A percentile compares a stretch with the other conserved stretches of the same genome.
Conservation (phyloP, 345 rosid genomes). For the Salix brachista region DNA sequence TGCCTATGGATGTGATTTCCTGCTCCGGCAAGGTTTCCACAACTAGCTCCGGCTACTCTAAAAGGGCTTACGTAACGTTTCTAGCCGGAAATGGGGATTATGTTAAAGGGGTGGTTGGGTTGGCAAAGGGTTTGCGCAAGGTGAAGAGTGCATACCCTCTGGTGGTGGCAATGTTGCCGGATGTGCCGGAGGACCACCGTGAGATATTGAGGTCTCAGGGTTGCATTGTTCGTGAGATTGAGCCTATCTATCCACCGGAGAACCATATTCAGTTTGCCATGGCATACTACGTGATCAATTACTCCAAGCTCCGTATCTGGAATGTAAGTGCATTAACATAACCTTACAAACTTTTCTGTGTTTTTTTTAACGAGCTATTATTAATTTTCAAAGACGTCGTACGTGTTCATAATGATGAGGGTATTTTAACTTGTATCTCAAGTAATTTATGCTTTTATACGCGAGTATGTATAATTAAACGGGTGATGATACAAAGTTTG, state of each 20-base stretch:
- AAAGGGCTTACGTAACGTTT: slow-evolving; percentile 39
- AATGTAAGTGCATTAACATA: not conserved
- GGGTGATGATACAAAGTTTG: too few relatives aligned
- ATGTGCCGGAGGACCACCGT: slow-evolving; percentile 24
- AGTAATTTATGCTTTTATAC: too few relatives aligned
- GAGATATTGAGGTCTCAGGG: slow-evolving; percentile 19
- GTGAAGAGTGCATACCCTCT: slow-evolving; percentile 26
- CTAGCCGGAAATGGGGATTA: slow-evolving; percentile 23
- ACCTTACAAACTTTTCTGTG: not conserved
- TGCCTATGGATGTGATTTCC: slow-evolving; percentile 21
- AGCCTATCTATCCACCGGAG: slow-evolving; percentile 26
- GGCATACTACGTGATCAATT: slow-evolving; percentile 28
- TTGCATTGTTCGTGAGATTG: slow-evolving; percentile 20
- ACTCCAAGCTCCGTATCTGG: slow-evolving; percentile 26
- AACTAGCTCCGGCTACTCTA: slow-evolving; percentile 18
- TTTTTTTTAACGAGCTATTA: too few relatives aligned
- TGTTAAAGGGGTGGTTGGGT: slow-evolving; percentile 23
- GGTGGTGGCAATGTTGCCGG: slow-evolving; percentile 20
- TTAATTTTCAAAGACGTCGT: too few relatives aligned
- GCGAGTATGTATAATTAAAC: too few relatives aligned
- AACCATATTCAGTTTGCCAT: slow-evolving; percentile 24
- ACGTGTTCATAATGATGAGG: too few relatives aligned
- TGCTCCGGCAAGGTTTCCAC: slow-evolving; percentile 31
- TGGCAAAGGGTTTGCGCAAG: slow-evolving; percentile 25
- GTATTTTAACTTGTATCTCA: too few relatives aligned